A percentile compares a stretch with the other conserved stretches of the same genome.
Evolutionary conservation across 371 early-diverging fungal species (phyloP).

Genomic region (Mucor lusitanicus): DNA sequence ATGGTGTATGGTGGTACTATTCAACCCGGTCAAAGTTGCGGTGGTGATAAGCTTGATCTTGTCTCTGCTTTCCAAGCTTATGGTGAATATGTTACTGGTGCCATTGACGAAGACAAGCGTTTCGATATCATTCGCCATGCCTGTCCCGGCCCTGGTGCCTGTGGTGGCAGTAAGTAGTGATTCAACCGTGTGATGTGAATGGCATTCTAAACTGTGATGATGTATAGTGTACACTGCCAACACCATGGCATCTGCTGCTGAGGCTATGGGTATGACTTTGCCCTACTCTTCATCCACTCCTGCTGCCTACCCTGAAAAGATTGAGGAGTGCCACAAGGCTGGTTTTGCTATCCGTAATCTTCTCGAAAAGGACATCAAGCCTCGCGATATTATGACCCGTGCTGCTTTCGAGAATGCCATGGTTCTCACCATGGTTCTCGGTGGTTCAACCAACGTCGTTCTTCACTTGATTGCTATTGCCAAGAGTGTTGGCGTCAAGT

Average conservation of each 20-base stretch:
- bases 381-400: slow-evolving; percentile 92
- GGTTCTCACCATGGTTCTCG: slow-evolving; percentile 87
- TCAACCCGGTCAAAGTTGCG: slow-evolving; percentile 68
- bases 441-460: slow-evolving; percentile 97
- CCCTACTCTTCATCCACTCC: slow-evolving; percentile 94
- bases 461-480: slow-evolving; percentile 96
- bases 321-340: slow-evolving; percentile 83
- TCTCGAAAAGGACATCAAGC: slow-evolving; percentile 88
- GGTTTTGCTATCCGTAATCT: slow-evolving; percentile 85
- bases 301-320: slow-evolving; percentile 83
- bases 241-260: slow-evolving; percentile 95
- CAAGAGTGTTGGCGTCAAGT: slow-evolving; percentile 72
- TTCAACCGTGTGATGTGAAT: background rate
- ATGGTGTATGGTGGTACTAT: slow-evolving; percentile 89
- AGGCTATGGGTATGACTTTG: slow-evolving; percentile 95
- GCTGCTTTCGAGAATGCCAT: slow-evolving; percentile 95
- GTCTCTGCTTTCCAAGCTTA: slow-evolving; percentile 96
- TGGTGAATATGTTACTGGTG: slow-evolving; percentile 89
- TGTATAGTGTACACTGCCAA: slow-evolving; percentile 92
- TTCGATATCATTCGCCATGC: slow-evolving; percentile 84
- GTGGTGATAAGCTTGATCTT: slow-evolving; percentile 79
- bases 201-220: background rate
- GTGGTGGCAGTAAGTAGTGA: slow-evolving; percentile 78
- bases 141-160: slow-evolving; percentile 97
- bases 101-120: slow-evolving; percentile 85